Base-by-base conservation (phyloP, 441 rosid species). In the Pelargonium cotyledonis region DNA sequence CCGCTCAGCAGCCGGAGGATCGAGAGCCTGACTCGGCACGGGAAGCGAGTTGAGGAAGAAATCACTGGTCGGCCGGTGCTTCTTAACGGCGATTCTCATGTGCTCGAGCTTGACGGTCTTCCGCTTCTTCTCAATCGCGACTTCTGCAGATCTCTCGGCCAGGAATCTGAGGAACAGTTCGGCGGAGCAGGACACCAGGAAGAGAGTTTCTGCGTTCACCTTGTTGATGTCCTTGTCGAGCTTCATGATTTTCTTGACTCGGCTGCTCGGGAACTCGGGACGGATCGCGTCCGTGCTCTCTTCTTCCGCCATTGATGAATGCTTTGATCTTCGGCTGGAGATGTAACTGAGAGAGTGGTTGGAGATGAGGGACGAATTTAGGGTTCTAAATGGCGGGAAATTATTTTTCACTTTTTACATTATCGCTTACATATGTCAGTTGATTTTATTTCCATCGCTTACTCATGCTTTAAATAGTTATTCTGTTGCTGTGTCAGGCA, bases 1-100 rank as follows among this genome's bases (percentile, higher is more conserved):
- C 70, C 69, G 66, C 67, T 73, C 75, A 44, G 68, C 67, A 1
- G 73, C 67, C 4, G 70, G 58, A 21, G 72, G 70, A 58, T 80
- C 78, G 41, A 70, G 63, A 0, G 86, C 51, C 78, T 67, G 89
- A 65, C 79, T 18, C 7, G 91, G 84, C 72, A 41, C 12, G 1
- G 95, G 97, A 29, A 95, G 98, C 65, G 93, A 90, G 67, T 95
- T 97, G 15, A 90, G 85, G 43, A 95, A 88, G 74, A 92, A 92
- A 83, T 95, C 98, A 44, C 82, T 77, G 0, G 88, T 89, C 29
- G 95, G 97, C 23, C 69, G 90, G 80, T 92, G 99, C 73, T 90
- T 79, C 77, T 85, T 86, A 26, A 83, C 92, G n/a, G 95, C 96
- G 67, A 62, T 65, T 68, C 88, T 80, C 41, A 92, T 66, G 68